Conservation (phyloP, 2,329 filamentous ascomycete species). For the Cladosporium sp. region DNA sequence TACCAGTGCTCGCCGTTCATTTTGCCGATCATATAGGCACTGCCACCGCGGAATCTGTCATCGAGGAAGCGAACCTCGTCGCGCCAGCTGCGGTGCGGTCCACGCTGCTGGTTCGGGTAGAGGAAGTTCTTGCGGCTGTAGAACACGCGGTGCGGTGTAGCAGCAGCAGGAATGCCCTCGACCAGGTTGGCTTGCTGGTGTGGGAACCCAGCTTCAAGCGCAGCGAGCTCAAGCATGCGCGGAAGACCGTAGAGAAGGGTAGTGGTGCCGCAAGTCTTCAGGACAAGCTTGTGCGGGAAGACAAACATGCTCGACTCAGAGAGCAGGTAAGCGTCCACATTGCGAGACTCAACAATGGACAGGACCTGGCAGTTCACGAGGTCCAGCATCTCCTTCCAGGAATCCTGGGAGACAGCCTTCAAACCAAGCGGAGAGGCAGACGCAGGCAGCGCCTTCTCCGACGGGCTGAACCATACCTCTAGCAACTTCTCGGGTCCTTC, state of each 20-base stretch:
- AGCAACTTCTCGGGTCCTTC: conserved; percentile 97
- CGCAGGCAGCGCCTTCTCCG: conserved; percentile 66
- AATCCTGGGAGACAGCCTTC: conserved; percentile 77
- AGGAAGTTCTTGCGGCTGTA: conserved; percentile 99
- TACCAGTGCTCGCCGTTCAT: conserved; percentile 99
- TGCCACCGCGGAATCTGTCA: conserved; percentile 84
- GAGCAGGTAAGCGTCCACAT: conserved; percentile 92
- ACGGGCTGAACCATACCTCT: conserved; percentile 95
- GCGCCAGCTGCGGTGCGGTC: conserved; percentile 95
- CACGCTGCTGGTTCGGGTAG: conserved; percentile 89
- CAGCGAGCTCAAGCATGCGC: conserved; percentile 88
- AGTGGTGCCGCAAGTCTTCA: conserved; percentile 98
- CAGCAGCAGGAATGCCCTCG: conserved; percentile 67
- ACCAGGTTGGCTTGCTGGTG: conserved; percentile 65
- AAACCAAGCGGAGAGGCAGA: conserved; percentile 70
- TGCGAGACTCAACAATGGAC: conserved; percentile 86
- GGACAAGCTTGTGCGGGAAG: conserved; percentile 97
- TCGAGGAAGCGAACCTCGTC: conserved; percentile 92
- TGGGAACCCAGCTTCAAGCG: conserved; percentile 82
- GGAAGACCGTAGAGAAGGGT: conserved; percentile 86
- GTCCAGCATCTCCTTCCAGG: conserved; percentile 96
- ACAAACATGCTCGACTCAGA: conserved; percentile 99
- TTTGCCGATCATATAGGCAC: conserved; percentile 98
- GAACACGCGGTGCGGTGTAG: conserved; percentile 91
- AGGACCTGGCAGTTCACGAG: conserved; percentile 98